These are phyloP conservation scores for Elsinoe batatas DNA, from an alignment of 2,329 filamentous ascomycete species.

Conservation along the genomic window DNA sequence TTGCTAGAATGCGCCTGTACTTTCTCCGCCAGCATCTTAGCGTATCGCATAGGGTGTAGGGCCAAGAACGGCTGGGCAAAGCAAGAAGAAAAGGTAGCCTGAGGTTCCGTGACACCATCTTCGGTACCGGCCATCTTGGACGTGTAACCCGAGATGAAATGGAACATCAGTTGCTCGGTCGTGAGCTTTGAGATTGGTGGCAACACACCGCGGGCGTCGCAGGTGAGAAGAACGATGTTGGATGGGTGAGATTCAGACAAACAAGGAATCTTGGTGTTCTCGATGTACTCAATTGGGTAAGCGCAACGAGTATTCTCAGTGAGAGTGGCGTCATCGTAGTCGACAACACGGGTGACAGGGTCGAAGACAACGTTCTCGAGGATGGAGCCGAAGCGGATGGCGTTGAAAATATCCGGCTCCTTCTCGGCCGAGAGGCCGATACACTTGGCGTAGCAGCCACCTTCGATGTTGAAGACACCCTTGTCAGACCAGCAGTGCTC, in stretches of 20 bases:
- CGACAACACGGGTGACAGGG: constrained; percentile 75
- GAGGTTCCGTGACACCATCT: constrained; percentile 90
- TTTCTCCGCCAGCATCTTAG: constrained; percentile 97
- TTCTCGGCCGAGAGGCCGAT: constrained; percentile 96
- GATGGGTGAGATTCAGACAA: constrained; percentile 74
- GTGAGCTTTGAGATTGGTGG: constrained; percentile 96
- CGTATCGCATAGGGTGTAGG: constrained; percentile 98
- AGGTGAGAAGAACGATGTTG: constrained; percentile 98
- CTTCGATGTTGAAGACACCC: constrained; percentile 99
- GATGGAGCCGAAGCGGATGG: constrained; percentile 93
- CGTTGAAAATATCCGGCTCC: constrained; percentile 94
- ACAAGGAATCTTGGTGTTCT: constrained; percentile 98
- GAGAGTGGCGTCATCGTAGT: constrained; percentile 90
- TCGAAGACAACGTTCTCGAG: constrained; percentile 99
- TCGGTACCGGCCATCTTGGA: constrained; percentile 99
- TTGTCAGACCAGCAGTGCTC: constrained; percentile 99
- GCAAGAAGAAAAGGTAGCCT: constrained; percentile 98
- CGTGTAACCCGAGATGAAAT: constrained; percentile 99
- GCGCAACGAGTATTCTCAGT: constrained; percentile 98
- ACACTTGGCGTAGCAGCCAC: constrained; percentile 98
- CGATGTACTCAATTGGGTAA: constrained; percentile 98
- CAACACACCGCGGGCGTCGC: constrained; percentile 92
- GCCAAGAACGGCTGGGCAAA: constrained; percentile 99
- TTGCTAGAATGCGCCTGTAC: no score
- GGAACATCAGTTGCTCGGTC: constrained; percentile 97